Conservation (phyloP, 108 stramenopile genomes). For the Nitzschia sp. region DNA sequence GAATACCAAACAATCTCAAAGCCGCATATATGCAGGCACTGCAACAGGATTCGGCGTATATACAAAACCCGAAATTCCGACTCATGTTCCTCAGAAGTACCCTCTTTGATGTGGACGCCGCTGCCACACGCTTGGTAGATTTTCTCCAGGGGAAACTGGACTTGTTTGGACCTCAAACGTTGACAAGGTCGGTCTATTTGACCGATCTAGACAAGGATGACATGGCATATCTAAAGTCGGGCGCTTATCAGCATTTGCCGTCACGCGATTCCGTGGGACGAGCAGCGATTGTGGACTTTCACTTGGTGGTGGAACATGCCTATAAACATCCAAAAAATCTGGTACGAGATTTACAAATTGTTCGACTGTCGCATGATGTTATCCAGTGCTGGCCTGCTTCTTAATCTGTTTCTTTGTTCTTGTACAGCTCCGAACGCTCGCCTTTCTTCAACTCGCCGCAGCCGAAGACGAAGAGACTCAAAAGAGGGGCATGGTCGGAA, state of each 20-base stretch:
- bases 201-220: conserved; percentile 24
- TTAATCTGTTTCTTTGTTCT: background rate
- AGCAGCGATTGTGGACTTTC: conserved; percentile 6
- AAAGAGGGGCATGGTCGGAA: background rate
- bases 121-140: conserved; percentile 8
- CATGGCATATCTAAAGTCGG: background rate
- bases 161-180: conserved; percentile 12
- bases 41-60: background rate
- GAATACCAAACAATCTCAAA: background rate
- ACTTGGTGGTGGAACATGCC: background rate
- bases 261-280: conserved; percentile 30
- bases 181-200: background rate
- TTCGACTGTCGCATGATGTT: no score
- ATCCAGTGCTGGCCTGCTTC: background rate
- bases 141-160: conserved; percentile 16
- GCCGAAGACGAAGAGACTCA: conserved; percentile 11
- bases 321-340: background rate
- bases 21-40: background rate
- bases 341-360: no score
- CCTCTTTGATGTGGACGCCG: conserved; percentile 2
- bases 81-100: conserved; percentile 23
- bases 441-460: background rate
- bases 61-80: conserved; percentile 1
- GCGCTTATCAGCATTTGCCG: conserved; percentile 22
- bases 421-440: background rate